phyloP scores from a whole-genome alignment of 2,329 filamentous ascomycete genomes.

The Diaporthe longicolla region DNA sequence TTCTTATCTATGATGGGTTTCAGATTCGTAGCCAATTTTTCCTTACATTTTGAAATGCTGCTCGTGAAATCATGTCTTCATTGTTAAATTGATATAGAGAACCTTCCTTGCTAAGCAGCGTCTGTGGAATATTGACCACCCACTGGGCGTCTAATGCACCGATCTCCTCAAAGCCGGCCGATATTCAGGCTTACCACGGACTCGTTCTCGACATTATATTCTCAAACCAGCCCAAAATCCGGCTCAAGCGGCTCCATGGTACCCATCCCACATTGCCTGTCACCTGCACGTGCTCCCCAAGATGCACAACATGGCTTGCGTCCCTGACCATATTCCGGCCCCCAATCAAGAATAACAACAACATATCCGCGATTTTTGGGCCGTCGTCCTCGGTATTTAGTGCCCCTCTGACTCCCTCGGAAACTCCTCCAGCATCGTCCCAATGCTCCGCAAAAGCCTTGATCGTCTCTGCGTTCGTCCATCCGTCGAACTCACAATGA shows the following conservation, averaged over 20 bases:
- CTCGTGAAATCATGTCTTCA: too few relatives aligned
- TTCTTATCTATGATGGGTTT: too few relatives aligned
- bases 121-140: background rate
- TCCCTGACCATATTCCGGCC: background rate
- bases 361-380: conserved; percentile 32
- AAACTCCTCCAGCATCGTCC: background rate
- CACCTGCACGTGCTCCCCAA: conserved; percentile 2
- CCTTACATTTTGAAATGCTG: too few relatives aligned
- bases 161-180: background rate
- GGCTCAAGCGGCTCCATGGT: conserved; percentile 3
- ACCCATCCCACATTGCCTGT: background rate
- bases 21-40: too few relatives aligned
- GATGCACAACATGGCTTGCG: background rate
- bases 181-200: background rate
- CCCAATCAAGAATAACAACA: conserved; percentile 22
- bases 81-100: too few relatives aligned
- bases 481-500: conserved; percentile 37
- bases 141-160: background rate
- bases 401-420: background rate
- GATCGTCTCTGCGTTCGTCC: conserved; percentile 29
- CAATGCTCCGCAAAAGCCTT: conserved; percentile 30
- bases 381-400: conserved; percentile 27
- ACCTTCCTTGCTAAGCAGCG: background rate
- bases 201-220: background rate
- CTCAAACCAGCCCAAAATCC: background rate